A percentile compares a stretch with the other conserved stretches of the same genome.
phyloP scores from a whole-genome alignment of 345 rosid genomes.

The Ceriops zippeliana region DNA sequence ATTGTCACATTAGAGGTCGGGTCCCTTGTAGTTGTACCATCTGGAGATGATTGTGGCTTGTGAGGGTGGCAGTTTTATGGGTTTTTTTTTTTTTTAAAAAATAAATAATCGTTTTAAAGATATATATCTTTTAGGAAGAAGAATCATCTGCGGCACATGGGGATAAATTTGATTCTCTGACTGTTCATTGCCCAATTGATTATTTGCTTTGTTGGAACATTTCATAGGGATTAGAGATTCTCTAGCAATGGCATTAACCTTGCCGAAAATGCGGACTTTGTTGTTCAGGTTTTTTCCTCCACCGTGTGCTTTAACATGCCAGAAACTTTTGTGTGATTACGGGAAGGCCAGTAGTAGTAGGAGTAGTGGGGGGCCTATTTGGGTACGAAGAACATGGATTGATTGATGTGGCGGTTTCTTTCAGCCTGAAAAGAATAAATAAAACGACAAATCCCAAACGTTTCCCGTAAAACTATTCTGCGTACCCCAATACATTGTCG shows the following conservation, averaged over 20 bases:
- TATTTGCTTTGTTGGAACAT: not conserved
- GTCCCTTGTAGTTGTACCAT: too few relatives aligned
- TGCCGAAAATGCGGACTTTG: not conserved
- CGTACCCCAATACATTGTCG: too few relatives aligned
- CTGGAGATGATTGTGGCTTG: too few relatives aligned
- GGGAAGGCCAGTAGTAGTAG: not conserved
- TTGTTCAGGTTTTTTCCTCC: not conserved
- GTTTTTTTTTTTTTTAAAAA: too few relatives aligned
- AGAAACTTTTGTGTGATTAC: not conserved
- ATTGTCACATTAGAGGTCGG: not conserved
- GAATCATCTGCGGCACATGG: not conserved
- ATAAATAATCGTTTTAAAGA: too few relatives aligned
- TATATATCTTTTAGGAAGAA: not conserved
- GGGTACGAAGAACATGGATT: too few relatives aligned
- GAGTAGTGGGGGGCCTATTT: too few relatives aligned
- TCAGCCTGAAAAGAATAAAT: too few relatives aligned
- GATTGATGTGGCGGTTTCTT: too few relatives aligned
- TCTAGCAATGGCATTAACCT: not conserved
- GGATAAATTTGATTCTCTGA: not conserved
- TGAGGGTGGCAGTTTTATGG: not conserved
- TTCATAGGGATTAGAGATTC: slow-evolving; percentile 10
- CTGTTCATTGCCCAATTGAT: not conserved
- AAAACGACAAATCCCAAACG: too few relatives aligned
- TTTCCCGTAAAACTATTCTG: too few relatives aligned
- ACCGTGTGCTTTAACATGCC: not conserved